Evolutionary conservation across 2,329 filamentous ascomycete species (phyloP), one percentile per base, ranked within the genome.

Genomic region (Didymella exigua): DNA sequence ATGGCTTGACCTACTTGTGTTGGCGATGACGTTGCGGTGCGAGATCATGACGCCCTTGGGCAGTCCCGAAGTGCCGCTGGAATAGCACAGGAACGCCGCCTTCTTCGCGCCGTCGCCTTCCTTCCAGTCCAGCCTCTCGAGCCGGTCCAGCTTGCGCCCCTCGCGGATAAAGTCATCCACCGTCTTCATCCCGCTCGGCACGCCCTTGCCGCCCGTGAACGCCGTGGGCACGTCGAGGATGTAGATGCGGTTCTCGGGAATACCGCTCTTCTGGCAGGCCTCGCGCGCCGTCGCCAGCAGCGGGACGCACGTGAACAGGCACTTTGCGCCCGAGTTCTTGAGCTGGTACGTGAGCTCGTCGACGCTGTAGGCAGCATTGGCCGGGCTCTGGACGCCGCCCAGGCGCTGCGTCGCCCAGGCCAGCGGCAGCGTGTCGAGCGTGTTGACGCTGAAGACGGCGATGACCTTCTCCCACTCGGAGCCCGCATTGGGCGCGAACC

Each of bases 21-120:
- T 93, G 47, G 89, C 84, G 42, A 93, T 93, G 37, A 93, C 87
- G 61, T 93, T 93, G 31, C 78, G 77, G 70, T 93, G 90, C 3
- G 89, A 89, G 55, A 93, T 89, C 86, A 90, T 91, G 48, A 93
- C 90, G 38, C 89, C 90, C 87, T 92, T 91, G 14, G 90, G 90
- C 31, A 93, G 76, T 3, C 90, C 90, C 10, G 89, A 92, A 1
- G 90, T 93, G 18, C 90, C 90, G 70, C 87, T 90, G 0, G 88
- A 91, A 72, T 91, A 93, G 76, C 89, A 92, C 38, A 96, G 79
- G 69, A 89, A 93, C 0, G 90, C 88, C 5, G 86, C 86, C 65
- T 88, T 86, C 49, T 84, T 84, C 30, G 83, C 82, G 3, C 86
- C 88, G 62, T 90, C 85, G 0, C 89, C 88, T 55, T 81, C 80